Evolutionary conservation across 768 basidiomycete genomes (phyloP), one percentile per base, ranked within the genome.

Genomic region (Lanmaoa pseudosensibilis): DNA sequence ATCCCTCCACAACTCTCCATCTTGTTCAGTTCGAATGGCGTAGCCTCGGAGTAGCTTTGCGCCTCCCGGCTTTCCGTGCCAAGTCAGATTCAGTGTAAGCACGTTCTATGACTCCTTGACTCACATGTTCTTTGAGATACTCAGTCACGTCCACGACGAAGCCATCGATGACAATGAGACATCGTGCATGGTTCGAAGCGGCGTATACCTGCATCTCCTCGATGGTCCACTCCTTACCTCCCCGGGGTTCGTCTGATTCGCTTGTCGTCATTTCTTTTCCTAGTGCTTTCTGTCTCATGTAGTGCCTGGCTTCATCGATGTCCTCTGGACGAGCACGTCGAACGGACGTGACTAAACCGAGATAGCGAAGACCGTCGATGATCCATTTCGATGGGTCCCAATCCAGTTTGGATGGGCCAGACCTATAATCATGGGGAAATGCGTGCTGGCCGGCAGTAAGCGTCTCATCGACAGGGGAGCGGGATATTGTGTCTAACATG

Each of bases 341-440:
- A 40, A 59, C 9, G 39, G 56, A 46, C 4, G 44, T 58, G 18
- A 59, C 57, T 9, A 59, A 7, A 32, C 58, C 58, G 34, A 59
- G 23, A 12, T 27, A 32, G 45, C 38, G 49, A 21, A 58, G 57
- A 18, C 37, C 38, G 18, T 58, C 44, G 25, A 52, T 58, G 34
- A 58, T 47, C 58, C 58, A 58, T 38, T 58, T 59, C n/a, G 58
- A 58, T 19, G 58, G 56, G 27, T 59, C 58, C 58, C 58, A 59
- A 23, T 59, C 56, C 19, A 59, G 30, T 32, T 34, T 52, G 27
- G 49, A 59, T 21, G 58, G 58, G 11, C 58, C 49, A 23, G 58
- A 58, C 21, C 58, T 46, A 27, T 59, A 59, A 37, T 59, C 58
- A 33, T 59, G 56, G n/a, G 58, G 57, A 46, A 59, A 59, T 15